Conservation (phyloP, 1,139 yeast genomes). For the Candida sp. region DNA sequence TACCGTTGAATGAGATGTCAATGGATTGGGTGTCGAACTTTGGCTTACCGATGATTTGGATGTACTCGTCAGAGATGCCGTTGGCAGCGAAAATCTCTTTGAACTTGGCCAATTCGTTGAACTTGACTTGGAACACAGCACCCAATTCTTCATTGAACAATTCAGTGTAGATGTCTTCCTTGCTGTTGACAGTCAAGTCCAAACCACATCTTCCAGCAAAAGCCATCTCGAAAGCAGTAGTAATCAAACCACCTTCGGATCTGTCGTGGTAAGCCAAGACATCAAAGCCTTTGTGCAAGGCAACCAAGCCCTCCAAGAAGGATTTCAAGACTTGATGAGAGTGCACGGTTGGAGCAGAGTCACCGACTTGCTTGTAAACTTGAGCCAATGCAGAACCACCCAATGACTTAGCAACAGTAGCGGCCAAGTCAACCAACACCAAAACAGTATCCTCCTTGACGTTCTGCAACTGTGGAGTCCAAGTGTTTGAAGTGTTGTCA, state of each 20-base stretch:
- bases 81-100: conserved; percentile 53
- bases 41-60: conserved; percentile 73
- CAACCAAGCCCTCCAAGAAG: conserved; percentile 70
- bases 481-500: conserved; percentile 80
- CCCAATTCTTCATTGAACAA: conserved; percentile 96
- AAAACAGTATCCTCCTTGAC: conserved; percentile 58
- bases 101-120: conserved; percentile 58
- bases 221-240: conserved; percentile 92
- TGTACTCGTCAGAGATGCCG: conserved; percentile 57
- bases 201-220: conserved; percentile 93
- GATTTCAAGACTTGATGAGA: conserved; percentile 64
- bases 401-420: conserved; percentile 56
- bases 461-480: conserved; percentile 86
- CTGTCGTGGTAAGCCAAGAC: conserved; percentile 95
- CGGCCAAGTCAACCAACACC: conserved; percentile 83
- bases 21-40: conserved; percentile 58
- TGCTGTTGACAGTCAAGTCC: conserved; percentile 43
- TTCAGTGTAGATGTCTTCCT: conserved; percentile 47
- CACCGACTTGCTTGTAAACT: conserved; percentile 87
- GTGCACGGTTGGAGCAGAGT: conserved; percentile 83
- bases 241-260: conserved; percentile 95
- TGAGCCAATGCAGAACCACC: conserved; percentile 98
- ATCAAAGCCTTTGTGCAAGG: conserved; percentile 67
- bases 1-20: conserved; percentile 50
- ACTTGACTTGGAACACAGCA: conserved; percentile 88